Base-by-base conservation (phyloP, 371 early-diverging fungal species). In the Smittium culicis region DNA sequence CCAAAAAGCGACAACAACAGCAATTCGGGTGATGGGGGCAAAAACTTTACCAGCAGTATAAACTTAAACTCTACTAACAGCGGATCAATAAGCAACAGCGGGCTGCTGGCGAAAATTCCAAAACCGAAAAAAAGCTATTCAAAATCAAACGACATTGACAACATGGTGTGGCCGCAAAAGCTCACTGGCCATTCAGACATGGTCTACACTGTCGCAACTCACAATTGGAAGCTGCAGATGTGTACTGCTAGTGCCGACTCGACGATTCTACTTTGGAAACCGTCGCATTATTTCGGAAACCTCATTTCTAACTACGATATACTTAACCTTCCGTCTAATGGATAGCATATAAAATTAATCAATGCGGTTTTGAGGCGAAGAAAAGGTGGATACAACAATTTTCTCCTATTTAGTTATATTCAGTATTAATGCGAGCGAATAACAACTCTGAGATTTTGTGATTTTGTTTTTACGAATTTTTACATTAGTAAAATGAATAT, bases 141-240 rank as follows among this genome's bases (percentile, higher is more conserved):
- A n/a, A n/a, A n/a, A n/a, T 20, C 45, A 45, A 45, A 45, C 45
- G 45, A 45, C 5, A 81, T 81, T 76, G 78, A 2, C 68, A 73
- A 34, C 71, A 72, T 1, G 81, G 79, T 34, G 66, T 79, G 60
- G 61, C 83, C 63, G 3, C 86, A 86, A 66, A 65, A 79, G 35
- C 72, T 86, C 59, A 84, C 85, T 68, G 86, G 85, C n/a, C 86
- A 86, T 63, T 78, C 82, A 29, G 86, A 85, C 66, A 70, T 83
- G 20, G 86, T 86, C 0, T 86, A 86, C 69, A 79, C 81, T 0
- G 81, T 81, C 54, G 73, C 77, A 24, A 86, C 85, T 56, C 86
- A 86, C 67, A 83, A 84, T 11, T 67, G 72, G 11, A 85, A 86
- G 66, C 77, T 73, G 67, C 73, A 76, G 69, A 75, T 70, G n/a